Percentiles rank a stretch among this genome's conserved stretches.
These are phyloP conservation scores for Leptographium procerum DNA, from an alignment of 2,329 filamentous ascomycete species.

Conservation along the genomic window DNA sequence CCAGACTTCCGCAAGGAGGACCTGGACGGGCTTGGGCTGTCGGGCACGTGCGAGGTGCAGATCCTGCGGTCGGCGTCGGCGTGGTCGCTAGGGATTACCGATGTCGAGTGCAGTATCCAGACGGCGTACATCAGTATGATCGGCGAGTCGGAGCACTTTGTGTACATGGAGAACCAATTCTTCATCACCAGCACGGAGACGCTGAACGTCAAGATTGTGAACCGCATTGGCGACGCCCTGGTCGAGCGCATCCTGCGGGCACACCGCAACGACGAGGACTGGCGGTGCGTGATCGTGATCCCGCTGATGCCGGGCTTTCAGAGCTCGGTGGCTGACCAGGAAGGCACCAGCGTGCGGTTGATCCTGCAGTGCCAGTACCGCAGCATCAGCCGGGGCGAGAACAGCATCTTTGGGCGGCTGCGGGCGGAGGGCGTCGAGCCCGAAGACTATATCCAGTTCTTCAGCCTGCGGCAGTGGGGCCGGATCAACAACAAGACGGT, in stretches of 20 bases:
- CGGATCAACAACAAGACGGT: slow-evolving; percentile 73
- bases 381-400: slow-evolving; percentile 86
- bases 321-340: slow-evolving; percentile 86
- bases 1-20: slow-evolving; percentile 84
- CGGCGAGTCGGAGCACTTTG: slow-evolving; percentile 87
- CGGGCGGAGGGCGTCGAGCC: slow-evolving; percentile 74
- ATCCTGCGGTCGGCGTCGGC: slow-evolving; percentile 81
- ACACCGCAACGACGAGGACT: slow-evolving; percentile 71
- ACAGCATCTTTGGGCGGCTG: slow-evolving; percentile 82
- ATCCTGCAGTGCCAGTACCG: slow-evolving; percentile 97
- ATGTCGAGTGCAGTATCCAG: slow-evolving; percentile 89
- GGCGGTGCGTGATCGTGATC: slow-evolving; percentile 82
- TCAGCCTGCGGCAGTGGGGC: slow-evolving; percentile 84
- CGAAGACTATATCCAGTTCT: slow-evolving; percentile 93
- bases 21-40: slow-evolving; percentile 74
- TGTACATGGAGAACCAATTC: slow-evolving; percentile 99
- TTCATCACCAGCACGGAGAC: slow-evolving; percentile 91
- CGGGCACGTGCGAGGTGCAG: slow-evolving; percentile 92
- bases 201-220: slow-evolving; percentile 76
- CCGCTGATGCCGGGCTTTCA: slow-evolving; percentile 98
- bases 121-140: slow-evolving; percentile 93
- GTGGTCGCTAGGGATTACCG: slow-evolving; percentile 85
- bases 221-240: slow-evolving; percentile 86
- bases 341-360: slow-evolving; percentile 84
- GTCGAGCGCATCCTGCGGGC: slow-evolving; percentile 86